These are phyloP conservation scores for Puya raimondii DNA, from an alignment of 176 grass and related monocot genomes.

Conservation along the genomic window DNA sequence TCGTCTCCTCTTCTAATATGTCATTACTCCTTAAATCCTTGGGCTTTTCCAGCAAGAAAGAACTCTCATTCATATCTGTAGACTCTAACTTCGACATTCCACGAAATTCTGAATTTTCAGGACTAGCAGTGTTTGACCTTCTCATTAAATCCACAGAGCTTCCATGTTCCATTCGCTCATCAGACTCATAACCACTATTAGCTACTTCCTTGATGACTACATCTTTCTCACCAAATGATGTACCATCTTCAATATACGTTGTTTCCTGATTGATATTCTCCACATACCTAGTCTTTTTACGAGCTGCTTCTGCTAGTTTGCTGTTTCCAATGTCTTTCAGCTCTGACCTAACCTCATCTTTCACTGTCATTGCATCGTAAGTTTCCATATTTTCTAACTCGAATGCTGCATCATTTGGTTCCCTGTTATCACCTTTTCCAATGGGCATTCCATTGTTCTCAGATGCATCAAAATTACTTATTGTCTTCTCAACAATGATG, in stretches of 20 bases:
- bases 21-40: background rate
- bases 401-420: background rate
- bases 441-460: background rate
- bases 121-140: background rate
- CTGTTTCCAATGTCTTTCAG: background rate
- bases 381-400: background rate
- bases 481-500: background rate
- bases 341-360: background rate
- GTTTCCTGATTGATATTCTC: background rate
- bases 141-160: background rate
- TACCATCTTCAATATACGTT: background rate
- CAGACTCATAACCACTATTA: conserved; percentile 1
- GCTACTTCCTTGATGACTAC: conserved; percentile 6
- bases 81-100: background rate
- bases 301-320: background rate
- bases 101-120: background rate
- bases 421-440: background rate
- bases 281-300: background rate
- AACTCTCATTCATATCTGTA: background rate
- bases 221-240: conserved; percentile 11
- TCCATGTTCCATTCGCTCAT: conserved; percentile 1
- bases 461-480: background rate
- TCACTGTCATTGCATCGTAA: no score
- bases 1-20: background rate
- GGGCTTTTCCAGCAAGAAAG: background rate